phyloP scores from a whole-genome alignment of 2,329 filamentous ascomycete species.

The Clonostachys sp. region DNA sequence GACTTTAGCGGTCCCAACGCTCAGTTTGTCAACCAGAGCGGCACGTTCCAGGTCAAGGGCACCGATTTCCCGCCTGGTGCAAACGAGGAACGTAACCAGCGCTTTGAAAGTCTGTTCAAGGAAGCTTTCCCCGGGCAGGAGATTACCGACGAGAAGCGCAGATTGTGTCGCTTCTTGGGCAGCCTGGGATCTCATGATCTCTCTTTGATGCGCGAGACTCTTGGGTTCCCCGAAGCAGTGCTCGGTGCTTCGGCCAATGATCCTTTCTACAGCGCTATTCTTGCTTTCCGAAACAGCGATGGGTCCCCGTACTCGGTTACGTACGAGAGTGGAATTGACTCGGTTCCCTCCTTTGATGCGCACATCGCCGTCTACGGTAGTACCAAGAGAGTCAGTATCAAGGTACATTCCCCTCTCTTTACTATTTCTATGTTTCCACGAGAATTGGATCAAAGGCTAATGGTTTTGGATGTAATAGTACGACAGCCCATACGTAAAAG shows the following conservation, averaged over 20 bases:
- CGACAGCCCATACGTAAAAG: constrained; percentile 50
- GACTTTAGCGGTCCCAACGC: constrained; percentile 45
- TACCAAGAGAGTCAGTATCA: constrained; percentile 43
- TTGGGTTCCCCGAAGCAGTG: constrained; percentile 11
- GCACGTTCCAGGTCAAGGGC: constrained; percentile 36
- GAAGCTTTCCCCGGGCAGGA: constrained; percentile 23
- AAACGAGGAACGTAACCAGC: constrained; percentile 9
- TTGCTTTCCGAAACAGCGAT: background rate
- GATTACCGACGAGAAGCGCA: constrained; percentile 17
- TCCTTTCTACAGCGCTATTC: constrained; percentile 23
- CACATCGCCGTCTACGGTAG: constrained; percentile 42
- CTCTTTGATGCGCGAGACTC: constrained; percentile 42
- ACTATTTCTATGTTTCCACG: background rate
- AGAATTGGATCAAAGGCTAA: background rate
- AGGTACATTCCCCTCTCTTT: background rate
- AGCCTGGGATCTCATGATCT: constrained; percentile 45
- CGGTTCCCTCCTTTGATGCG: constrained; percentile 44
- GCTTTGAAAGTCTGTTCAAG: constrained; percentile 16
- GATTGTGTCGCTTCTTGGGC: constrained; percentile 36
- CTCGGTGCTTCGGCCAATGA: constrained; percentile 11
- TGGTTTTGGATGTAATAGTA: constrained; percentile 21
- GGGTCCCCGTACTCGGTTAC: constrained; percentile 34
- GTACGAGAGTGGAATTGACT: constrained; percentile 50
- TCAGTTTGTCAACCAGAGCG: constrained; percentile 39
- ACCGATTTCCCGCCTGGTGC: constrained; percentile 9